These are phyloP conservation scores for Termitomyces sp. DNA, from an alignment of 768 basidiomycete species.

Conservation along the genomic window DNA sequence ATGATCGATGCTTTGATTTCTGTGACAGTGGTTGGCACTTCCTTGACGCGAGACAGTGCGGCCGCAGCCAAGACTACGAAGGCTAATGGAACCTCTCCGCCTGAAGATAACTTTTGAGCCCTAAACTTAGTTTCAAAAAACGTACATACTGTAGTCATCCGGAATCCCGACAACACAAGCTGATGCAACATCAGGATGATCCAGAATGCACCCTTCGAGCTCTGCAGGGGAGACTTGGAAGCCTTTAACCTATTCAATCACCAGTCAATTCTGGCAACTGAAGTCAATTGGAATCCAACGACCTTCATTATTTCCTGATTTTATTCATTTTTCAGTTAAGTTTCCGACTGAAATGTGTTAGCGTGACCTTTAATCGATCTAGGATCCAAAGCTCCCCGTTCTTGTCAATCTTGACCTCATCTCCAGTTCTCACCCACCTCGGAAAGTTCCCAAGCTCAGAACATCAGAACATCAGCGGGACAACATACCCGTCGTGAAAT, in stretches of 20 bases:
- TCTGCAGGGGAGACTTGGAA: conserved; percentile 76
- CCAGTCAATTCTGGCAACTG: conserved; percentile 7
- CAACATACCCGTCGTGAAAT: conserved; percentile 56
- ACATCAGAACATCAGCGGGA: background rate
- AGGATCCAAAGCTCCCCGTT: conserved; percentile 55
- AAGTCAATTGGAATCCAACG: conserved; percentile 15
- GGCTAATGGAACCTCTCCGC: conserved; percentile 67
- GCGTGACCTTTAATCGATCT: conserved; percentile 54
- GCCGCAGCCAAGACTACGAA: conserved; percentile 50
- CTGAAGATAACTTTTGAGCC: conserved; percentile 17
- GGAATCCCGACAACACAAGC: conserved; percentile 61
- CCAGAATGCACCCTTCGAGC: conserved; percentile 60
- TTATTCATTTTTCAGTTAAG: background rate
- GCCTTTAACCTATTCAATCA: conserved; percentile 52
- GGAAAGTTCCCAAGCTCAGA: conserved; percentile 1
- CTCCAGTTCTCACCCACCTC: conserved; percentile 69
- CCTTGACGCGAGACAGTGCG: conserved; percentile 30
- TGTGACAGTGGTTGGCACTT: conserved; percentile 22
- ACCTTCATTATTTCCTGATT: conserved; percentile 45
- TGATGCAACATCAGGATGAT: conserved; percentile 54
- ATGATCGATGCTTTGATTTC: conserved; percentile 40
- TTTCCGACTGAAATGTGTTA: background rate
- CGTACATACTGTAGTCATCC: conserved; percentile 55
- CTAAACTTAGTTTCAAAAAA: background rate
- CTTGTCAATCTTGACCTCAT: conserved; percentile 51